Conservation (phyloP, 2,329 filamentous ascomycete genomes). For the Beauveria asiatica region DNA sequence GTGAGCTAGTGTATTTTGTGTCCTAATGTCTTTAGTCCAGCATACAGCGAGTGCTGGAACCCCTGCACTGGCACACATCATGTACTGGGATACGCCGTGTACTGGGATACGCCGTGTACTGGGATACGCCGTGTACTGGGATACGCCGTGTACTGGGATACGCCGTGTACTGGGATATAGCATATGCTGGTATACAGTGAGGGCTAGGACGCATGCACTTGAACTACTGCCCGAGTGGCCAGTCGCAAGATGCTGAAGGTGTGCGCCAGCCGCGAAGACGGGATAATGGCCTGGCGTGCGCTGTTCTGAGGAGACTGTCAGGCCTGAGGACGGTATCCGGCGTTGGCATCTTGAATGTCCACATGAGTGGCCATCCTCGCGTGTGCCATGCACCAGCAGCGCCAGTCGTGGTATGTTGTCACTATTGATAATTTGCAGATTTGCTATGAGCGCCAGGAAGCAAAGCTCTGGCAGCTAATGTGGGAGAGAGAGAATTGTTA, state of each 20-base stretch:
- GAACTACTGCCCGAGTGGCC: not conserved
- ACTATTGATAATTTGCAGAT: too few relatives aligned
- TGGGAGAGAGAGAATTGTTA: too few relatives aligned
- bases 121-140: not conserved
- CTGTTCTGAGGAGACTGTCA: too few relatives aligned
- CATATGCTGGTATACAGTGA: not conserved
- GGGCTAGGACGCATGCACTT: not conserved
- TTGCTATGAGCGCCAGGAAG: too few relatives aligned
- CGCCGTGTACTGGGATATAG: not conserved
- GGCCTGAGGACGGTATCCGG: too few relatives aligned
- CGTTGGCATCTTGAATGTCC: too few relatives aligned
- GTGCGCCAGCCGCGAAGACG: not conserved
- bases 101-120: not conserved
- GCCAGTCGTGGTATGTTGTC: too few relatives aligned
- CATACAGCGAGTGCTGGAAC: not conserved
- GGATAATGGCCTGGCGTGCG: not conserved
- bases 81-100: not conserved
- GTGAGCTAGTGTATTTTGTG: not conserved
- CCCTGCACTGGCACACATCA: not conserved
- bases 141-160: not conserved
- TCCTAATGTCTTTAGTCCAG: not conserved
- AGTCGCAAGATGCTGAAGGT: not conserved
- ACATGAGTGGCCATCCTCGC: too few relatives aligned
- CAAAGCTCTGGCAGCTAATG: too few relatives aligned
- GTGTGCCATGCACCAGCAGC: too few relatives aligned